phyloP scores from a whole-genome alignment of 1,284 basidiomycete species.

The Megacollybia platyphylla region DNA sequence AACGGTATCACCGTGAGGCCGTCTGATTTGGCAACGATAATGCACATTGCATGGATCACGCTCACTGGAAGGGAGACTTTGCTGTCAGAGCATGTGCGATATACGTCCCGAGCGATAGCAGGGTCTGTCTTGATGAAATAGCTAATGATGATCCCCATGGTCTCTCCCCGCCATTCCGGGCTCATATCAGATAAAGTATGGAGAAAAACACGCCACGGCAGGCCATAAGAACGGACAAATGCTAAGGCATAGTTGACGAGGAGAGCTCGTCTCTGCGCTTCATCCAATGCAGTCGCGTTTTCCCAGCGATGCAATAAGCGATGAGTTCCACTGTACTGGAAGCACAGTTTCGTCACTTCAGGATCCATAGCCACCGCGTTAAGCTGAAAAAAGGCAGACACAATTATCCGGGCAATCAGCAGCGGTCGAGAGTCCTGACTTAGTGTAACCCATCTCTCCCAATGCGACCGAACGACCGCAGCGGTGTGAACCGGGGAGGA shows the following conservation, averaged over 20 bases:
- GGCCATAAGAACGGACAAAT: conserved; percentile 9
- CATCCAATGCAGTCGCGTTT: conserved; percentile 7
- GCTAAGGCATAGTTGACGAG: conserved; percentile 15
- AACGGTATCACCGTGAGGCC: conserved; percentile 16
- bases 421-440: neutral
- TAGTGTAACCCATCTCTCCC: neutral
- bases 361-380: neutral
- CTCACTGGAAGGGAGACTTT: conserved; percentile 1
- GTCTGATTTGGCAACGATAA: conserved; percentile 12
- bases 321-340: conserved; percentile 12
- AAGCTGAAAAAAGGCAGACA: neutral
- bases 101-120: neutral
- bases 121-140: neutral
- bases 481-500: neutral
- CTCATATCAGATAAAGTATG: conserved; percentile 1
- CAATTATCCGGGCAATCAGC: neutral
- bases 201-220: conserved; percentile 11
- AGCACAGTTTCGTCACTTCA: conserved; percentile 9
- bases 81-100: conserved; percentile 1
- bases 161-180: conserved; percentile 1
- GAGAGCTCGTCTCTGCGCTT: conserved; percentile 13
- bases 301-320: conserved; percentile 10
- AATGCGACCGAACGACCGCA: neutral
- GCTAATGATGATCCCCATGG: conserved; percentile 7
- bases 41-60: neutral